Evolutionary conservation across 1,284 basidiomycete species (phyloP).

Genomic region (Fistulinella staudtii): DNA sequence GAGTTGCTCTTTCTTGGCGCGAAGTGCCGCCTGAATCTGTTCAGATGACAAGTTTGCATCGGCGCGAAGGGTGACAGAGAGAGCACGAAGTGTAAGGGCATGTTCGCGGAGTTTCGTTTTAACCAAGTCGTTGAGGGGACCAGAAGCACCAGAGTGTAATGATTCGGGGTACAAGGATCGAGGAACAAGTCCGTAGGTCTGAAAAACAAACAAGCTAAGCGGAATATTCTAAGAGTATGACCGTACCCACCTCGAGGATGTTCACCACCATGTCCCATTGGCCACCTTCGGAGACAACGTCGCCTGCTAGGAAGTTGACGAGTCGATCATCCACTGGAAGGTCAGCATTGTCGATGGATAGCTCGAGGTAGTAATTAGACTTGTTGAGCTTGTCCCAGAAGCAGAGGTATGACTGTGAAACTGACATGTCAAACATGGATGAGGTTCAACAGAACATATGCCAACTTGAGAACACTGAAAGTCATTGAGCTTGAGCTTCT

Average conservation of each 20-base stretch:
- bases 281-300: slow-evolving; percentile 88
- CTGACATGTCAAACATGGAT: slow-evolving; percentile 10
- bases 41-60: slow-evolving; percentile 42
- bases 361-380: slow-evolving; percentile 91
- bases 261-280: slow-evolving; percentile 97
- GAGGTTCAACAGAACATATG: slow-evolving; percentile 3
- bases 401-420: slow-evolving; percentile 74
- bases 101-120: slow-evolving; percentile 92
- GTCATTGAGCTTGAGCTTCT: slow-evolving; percentile 79
- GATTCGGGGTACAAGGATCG: slow-evolving; percentile 85
- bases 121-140: slow-evolving; percentile 73
- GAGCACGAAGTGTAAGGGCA: slow-evolving; percentile 73
- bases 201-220: slow-evolving; percentile 1
- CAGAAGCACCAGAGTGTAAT: slow-evolving; percentile 72
- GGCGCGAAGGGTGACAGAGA: slow-evolving; percentile 50
- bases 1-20: slow-evolving; percentile 80
- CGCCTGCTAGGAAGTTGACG: slow-evolving; percentile 69
- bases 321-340: slow-evolving; percentile 81
- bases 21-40: slow-evolving; percentile 47
- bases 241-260: slow-evolving; percentile 55
- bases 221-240: not conserved
- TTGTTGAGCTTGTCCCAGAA: slow-evolving; percentile 97
- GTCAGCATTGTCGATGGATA: slow-evolving; percentile 79
- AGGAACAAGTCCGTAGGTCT: slow-evolving; percentile 83
- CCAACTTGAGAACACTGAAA: slow-evolving; percentile 86